These are phyloP conservation scores for Fusarium sp. DNA, from an alignment of 2,329 filamentous ascomycete genomes.

Conservation along the genomic window DNA sequence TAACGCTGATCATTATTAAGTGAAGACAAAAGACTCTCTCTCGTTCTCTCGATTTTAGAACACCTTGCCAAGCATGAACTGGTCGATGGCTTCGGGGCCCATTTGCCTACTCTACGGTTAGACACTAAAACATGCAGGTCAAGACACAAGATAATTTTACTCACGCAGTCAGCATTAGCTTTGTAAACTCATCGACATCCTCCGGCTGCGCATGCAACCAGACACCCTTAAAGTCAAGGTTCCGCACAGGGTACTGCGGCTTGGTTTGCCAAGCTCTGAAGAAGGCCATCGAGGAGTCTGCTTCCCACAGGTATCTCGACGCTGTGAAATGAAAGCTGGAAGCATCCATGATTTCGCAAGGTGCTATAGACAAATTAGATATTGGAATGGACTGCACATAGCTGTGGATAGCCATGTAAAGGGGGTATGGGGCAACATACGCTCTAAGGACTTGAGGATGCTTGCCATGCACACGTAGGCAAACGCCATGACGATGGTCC, in stretches of 20 bases:
- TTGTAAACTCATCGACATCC: conserved; percentile 58
- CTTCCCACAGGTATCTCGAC: conserved; percentile 60
- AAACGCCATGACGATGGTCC: conserved; percentile 54
- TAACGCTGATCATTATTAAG: neutral
- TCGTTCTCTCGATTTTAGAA: conserved; percentile 24
- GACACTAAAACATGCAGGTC: neutral
- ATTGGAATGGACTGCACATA: neutral
- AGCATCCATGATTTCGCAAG: conserved; percentile 34
- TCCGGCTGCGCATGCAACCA: conserved; percentile 55
- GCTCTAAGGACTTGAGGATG: conserved; percentile 52
- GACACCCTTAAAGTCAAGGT: conserved; percentile 54
- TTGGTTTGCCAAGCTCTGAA: conserved; percentile 60
- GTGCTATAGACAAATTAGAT: conserved; percentile 28
- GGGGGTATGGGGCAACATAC: conserved; percentile 42
- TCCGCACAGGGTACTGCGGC: conserved; percentile 54
- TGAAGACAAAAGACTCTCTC: neutral
- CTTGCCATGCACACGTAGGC: conserved; percentile 53
- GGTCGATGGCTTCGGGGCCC: conserved; percentile 54
- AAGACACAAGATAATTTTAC: conserved; percentile 30
- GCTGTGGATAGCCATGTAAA: neutral
- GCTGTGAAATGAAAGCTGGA: conserved; percentile 52
- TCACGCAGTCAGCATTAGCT: conserved; percentile 55
- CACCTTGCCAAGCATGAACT: conserved; percentile 53
- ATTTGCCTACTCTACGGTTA: conserved; percentile 49
- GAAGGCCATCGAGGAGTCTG: conserved; percentile 57